Evolutionary conservation across 2,329 filamentous ascomycete species (phyloP).

Genomic region (Stagonosporopsis chrysanthemi): DNA sequence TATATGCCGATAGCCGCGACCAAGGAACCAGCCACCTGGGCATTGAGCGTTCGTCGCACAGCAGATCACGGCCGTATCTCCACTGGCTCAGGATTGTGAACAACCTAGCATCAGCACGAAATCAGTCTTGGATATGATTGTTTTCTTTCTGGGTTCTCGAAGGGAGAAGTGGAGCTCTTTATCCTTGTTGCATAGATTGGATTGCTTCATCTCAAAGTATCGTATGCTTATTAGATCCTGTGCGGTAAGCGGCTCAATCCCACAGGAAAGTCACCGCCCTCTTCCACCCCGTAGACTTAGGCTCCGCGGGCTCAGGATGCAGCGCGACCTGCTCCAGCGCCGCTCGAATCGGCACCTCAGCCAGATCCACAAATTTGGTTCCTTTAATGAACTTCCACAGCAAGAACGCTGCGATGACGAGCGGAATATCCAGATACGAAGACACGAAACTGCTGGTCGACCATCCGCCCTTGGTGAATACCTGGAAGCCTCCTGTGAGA

Average conservation of each 20-base stretch:
- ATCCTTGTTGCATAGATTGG: neutral
- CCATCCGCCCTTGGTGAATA: constrained; percentile 61
- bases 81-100: neutral
- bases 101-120: neutral
- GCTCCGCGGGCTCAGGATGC: constrained; percentile 31
- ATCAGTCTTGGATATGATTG: neutral
- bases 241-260: constrained; percentile 16
- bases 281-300: constrained; percentile 25
- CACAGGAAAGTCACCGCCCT: constrained; percentile 24
- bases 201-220: neutral
- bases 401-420: constrained; percentile 57
- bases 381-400: constrained; percentile 72
- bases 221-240: neutral
- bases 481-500: constrained; percentile 65
- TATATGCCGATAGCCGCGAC: neutral
- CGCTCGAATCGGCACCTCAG: constrained; percentile 33
- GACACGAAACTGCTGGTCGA: constrained; percentile 44
- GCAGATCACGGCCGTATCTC: neutral
- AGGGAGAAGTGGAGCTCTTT: too few relatives aligned
- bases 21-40: neutral
- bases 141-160: neutral
- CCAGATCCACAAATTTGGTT: constrained; percentile 57
- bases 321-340: constrained; percentile 31
- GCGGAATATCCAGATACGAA: constrained; percentile 47
- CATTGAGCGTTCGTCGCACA: neutral